Evolutionary conservation across 2,329 filamentous ascomycete species (phyloP).

Genomic region (Orbilia ellipsospora): DNA sequence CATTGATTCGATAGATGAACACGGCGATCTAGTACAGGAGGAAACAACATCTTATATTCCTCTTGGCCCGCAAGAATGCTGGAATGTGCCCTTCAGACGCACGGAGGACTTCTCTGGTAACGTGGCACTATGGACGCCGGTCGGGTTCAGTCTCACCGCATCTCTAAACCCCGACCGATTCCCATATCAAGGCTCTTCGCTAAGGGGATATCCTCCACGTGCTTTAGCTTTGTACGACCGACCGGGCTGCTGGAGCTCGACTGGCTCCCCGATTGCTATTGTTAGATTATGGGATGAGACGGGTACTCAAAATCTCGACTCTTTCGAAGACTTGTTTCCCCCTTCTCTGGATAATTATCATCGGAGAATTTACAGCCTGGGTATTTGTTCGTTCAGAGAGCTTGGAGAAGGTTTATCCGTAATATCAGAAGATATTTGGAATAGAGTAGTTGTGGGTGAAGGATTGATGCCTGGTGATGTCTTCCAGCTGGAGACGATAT

Average conservation of each 20-base stretch:
- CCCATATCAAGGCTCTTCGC: neutral
- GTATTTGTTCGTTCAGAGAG: constrained; percentile 16
- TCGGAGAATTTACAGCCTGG: constrained; percentile 4
- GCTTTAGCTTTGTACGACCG: constrained; percentile 16
- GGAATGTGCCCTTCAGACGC: constrained; percentile 7
- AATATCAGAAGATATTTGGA: neutral
- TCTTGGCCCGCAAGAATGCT: constrained; percentile 1
- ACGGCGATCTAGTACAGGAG: neutral
- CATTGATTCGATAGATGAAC: constrained; percentile 1
- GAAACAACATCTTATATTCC: neutral
- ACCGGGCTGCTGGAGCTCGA: neutral
- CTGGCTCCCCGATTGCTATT: neutral
- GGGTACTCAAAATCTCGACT: constrained; percentile 17
- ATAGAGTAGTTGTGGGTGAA: neutral
- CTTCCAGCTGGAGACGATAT: constrained; percentile 2
- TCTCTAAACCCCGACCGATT: constrained; percentile 1
- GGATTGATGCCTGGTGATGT: constrained; percentile 10
- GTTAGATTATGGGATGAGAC: constrained; percentile 23
- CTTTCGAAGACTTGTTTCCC: neutral
- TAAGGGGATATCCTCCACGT: constrained; percentile 18
- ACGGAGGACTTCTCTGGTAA: neutral
- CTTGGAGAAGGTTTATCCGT: neutral
- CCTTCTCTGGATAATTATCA: neutral
- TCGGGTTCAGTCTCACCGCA: constrained; percentile 18
- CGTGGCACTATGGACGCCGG: constrained; percentile 7